Evolutionary conservation across 2,329 filamentous ascomycete species (phyloP), one percentile per base, ranked within the genome.

Genomic region (Monilinia fructicola): DNA sequence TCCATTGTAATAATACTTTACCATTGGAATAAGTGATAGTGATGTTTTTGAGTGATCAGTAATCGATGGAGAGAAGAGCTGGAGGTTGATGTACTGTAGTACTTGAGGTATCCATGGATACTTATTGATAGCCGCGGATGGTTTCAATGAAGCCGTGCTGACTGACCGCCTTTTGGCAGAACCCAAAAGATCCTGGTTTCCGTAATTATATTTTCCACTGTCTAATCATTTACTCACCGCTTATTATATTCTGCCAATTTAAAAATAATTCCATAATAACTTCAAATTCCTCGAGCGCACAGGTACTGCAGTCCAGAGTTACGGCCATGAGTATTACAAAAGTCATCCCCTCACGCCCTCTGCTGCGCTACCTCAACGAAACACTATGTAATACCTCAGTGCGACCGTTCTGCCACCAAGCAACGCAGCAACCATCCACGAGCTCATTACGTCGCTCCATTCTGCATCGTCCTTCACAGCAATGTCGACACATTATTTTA

Each of bases 401-500:
- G 4, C 28, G 58, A 4, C n/a, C 28, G 9, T 38, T 61, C 31
- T 61, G 31, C 44, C 31, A 50, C 12, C 31, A 26, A 40, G 44
- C 50, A 40, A 50, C 44, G 1, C 44, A 21, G 58, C 44, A 52
- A 16, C 4, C 58, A 61, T 61, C 58, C 12, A 38, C 58, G 31
- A 40, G 38, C 38, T 50, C 44, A 16, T 40, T 61, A 18, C 58
- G 58, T 21, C 58, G n/a, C n/a, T 38, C 58, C 44, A 50, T 61
- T 5, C 31, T 21, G 12, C 46, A 50, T 50, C 58, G 28, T 23
- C 28, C n/a, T 52, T n/a, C 58, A 50, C 58, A 61, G 12, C 58
- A 61, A 61, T 61, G 58, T 61, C 44, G 58, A 14, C 46, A 38
- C 14, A 61, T 61, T 26, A 2, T 38, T 44, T 12, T 61, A 31